Base-by-base conservation (phyloP, 345 rosid species). In the Citrus reticulata region DNA sequence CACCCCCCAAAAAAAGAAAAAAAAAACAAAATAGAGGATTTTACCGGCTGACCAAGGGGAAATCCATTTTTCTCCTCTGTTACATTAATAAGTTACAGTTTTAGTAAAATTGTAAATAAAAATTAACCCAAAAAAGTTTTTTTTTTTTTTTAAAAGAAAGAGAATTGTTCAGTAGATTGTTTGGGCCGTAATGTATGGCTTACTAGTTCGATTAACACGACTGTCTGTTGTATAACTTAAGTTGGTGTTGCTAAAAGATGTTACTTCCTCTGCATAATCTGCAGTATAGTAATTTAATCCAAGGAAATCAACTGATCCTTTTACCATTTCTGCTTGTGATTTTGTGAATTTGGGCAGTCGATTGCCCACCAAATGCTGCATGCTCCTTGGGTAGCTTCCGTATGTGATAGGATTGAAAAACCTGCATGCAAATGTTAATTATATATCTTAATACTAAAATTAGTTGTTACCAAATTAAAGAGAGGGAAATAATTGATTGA, bases 271-370 rank as follows among this genome's bases (percentile, higher is more conserved):
- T 22, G 85, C 88, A 59, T 88, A 90, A 58, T 40, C 1, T 10
- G 88, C 80, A 3, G 90, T 83, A 72, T 90, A 89, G 69, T 90
- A 90, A 72, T 90, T 90, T 77, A 89, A 59, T 37, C 92, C 92
- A 11, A 90, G 78, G 76, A 89, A 90, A 83, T 89, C 92, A 42
- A 78, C 37, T 1, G 92, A 90, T 6, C 87, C 90, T n/a, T 85
- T 89, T 5, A 90, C 66, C 84, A 89, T 79, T 69, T 77, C 29
- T 4, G 92, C 85, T 83, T 90, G 85, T 77, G 84, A 60, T 25
- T 73, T n/a, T 4, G 91, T 77, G 81, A 89, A 87, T 54, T 46
- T 82, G 7, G 90, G 94, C 24, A 91, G 63, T 22, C 94, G 82
- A 25, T 83, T 70, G 49, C 87, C 87, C 2, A 86, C 92, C 9